Evolutionary conservation across 2,329 filamentous ascomycete genomes (phyloP).

Genomic region (Ophiosphaerella korrae): DNA sequence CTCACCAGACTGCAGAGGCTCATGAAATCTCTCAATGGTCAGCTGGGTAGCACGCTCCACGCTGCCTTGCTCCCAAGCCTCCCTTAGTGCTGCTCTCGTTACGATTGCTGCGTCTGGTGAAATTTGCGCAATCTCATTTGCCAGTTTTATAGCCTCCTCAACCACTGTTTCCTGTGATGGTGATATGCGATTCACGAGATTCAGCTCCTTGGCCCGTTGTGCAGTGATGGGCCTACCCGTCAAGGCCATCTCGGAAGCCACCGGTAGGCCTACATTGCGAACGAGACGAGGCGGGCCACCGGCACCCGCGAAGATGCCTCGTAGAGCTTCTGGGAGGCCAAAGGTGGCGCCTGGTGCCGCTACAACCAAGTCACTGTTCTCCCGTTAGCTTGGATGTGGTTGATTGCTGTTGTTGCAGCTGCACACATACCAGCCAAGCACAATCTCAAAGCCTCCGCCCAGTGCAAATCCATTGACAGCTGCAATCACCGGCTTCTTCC

Average conservation of each 20-base stretch:
- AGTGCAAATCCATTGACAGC: constrained; percentile 64
- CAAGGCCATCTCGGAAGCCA: constrained; percentile 57
- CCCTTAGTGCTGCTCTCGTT: constrained; percentile 41
- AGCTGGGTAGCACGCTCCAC: constrained; percentile 49
- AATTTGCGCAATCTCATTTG: constrained; percentile 41
- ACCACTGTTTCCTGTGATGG: constrained; percentile 42
- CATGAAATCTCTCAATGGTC: constrained; percentile 50
- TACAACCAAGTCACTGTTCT: constrained; percentile 56
- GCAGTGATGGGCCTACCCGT: constrained; percentile 55
- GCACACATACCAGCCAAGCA: constrained; percentile 56
- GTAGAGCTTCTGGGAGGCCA: constrained; percentile 59
- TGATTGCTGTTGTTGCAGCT: too few species aligned
- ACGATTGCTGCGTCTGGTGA: constrained; percentile 47
- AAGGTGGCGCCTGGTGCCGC: constrained; percentile 59
- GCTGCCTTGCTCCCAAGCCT: constrained; percentile 42
- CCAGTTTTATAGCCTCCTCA: constrained; percentile 44
- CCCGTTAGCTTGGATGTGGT: constrained; percentile 8
- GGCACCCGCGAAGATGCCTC: constrained; percentile 60
- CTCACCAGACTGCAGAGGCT: constrained; percentile 49
- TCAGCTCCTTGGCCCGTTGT: constrained; percentile 51
- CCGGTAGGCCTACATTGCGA: constrained; percentile 54
- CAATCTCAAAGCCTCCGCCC: constrained; percentile 64
- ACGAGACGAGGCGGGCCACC: constrained; percentile 59
- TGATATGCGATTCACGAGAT: constrained; percentile 50
- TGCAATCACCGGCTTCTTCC: constrained; percentile 66